Conservation (phyloP, 2,329 filamentous ascomycete genomes). For the Fusarium compactum region DNA sequence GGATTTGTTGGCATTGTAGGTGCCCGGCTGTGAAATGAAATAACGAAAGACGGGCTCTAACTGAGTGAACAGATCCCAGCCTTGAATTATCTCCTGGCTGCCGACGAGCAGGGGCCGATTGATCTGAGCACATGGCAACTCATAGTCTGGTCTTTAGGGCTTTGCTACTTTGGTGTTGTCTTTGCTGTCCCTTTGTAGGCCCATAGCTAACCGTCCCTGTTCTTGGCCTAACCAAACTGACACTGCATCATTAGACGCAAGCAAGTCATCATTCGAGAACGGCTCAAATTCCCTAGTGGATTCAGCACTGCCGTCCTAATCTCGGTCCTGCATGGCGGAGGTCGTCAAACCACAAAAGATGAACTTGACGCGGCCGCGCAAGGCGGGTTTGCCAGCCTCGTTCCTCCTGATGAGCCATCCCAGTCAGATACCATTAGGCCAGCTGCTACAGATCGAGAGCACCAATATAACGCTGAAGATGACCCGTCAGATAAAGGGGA, state of each 20-base stretch:
- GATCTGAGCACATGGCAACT: constrained; percentile 79
- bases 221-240: constrained; percentile 9
- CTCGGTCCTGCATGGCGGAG: constrained; percentile 81
- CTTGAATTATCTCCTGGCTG: constrained; percentile 84
- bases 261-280: constrained; percentile 93
- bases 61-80: constrained; percentile 74
- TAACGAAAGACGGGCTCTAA: constrained; percentile 1
- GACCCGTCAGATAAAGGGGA: constrained; percentile 41
- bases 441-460: constrained; percentile 46
- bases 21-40: constrained; percentile 22
- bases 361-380: constrained; percentile 53
- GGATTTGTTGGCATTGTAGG: constrained; percentile 89
- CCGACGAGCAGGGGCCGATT: constrained; percentile 83
- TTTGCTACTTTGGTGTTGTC: constrained; percentile 96
- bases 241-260: constrained; percentile 64
- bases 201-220: not conserved
- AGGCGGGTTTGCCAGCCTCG: constrained; percentile 59
- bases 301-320: constrained; percentile 97
- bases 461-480: constrained; percentile 50
- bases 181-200: constrained; percentile 87
- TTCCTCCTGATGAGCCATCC: constrained; percentile 48
- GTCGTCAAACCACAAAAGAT: constrained; percentile 50
- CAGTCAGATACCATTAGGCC: constrained; percentile 43
- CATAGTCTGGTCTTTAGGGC: constrained; percentile 89
- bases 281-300: constrained; percentile 92